Percentiles rank a stretch among this genome's conserved stretches.
Conservation (phyloP, 768 basidiomycete species). For the Leccinum longicurvipes region DNA sequence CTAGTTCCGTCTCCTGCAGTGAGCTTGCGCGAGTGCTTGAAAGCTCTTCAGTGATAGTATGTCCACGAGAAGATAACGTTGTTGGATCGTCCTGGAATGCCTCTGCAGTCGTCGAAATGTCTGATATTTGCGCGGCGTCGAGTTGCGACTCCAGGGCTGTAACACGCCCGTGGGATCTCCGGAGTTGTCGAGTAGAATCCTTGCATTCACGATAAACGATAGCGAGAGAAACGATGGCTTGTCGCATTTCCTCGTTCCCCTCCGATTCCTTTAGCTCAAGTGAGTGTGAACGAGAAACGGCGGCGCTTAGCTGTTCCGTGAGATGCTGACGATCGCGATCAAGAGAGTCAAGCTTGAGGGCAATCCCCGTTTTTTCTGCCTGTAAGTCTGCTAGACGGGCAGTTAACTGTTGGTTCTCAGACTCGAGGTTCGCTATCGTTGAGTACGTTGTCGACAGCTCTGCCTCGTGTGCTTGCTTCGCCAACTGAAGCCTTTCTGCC, state of each 20-base stretch:
- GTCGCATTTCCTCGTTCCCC: conserved; percentile 7
- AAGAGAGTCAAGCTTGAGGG: conserved; percentile 15
- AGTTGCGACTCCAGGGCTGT: conserved; percentile 18
- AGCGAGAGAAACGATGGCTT: conserved; percentile 25
- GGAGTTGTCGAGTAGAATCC: conserved; percentile 11
- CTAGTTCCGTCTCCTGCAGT: conserved; percentile 33
- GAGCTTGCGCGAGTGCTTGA: conserved; percentile 13
- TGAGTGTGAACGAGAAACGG: conserved; percentile 5
- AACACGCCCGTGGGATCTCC: conserved; percentile 1
- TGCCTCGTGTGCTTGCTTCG: conserved; percentile 28
- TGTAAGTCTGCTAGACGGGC: conserved; percentile 16
- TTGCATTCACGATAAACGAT: conserved; percentile 18
- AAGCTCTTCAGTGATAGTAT: not conserved
- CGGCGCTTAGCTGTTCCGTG: conserved; percentile 5
- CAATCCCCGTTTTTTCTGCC: conserved; percentile 13
- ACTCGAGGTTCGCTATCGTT: conserved; percentile 37
- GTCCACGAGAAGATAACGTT: not conserved
- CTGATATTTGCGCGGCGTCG: conserved; percentile 4
- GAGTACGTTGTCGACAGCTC: conserved; percentile 37
- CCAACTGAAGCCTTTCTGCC: conserved; percentile 42
- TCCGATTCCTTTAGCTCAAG: conserved; percentile 10
- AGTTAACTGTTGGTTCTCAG: conserved; percentile 26
- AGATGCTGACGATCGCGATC: conserved; percentile 7
- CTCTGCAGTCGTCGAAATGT: not conserved
- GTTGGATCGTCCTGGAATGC: not conserved